A percentile compares a stretch with the other conserved stretches of the same genome.
Evolutionary conservation across 192 early-diverging fungal species (phyloP).

Genomic region (Podila epicladia): DNA sequence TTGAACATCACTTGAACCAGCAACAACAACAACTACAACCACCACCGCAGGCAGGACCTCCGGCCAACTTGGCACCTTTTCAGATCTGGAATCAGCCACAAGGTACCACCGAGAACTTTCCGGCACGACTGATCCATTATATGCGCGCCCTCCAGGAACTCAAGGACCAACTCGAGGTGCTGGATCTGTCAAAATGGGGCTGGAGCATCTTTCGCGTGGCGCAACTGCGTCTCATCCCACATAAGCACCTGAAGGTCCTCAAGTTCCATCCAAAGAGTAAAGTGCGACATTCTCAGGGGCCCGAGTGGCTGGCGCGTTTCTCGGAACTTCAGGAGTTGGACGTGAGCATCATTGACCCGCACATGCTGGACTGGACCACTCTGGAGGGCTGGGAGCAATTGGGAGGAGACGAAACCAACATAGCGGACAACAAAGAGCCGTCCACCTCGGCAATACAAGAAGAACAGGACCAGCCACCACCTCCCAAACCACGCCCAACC

Average conservation of each 20-base stretch:
- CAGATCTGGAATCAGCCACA: not conserved
- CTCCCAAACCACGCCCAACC: not conserved
- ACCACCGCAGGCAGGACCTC: not conserved
- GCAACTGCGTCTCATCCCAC: slow-evolving; percentile 18
- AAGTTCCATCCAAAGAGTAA: slow-evolving; percentile 18
- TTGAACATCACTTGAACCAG: not conserved
- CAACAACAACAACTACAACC: not conserved
- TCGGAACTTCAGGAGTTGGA: slow-evolving; percentile 5
- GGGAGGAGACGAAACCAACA: not conserved
- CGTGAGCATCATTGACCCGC: slow-evolving; percentile 11
- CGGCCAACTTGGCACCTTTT: not conserved
- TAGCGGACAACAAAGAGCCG: not conserved
- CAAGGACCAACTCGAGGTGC: slow-evolving; percentile 15
- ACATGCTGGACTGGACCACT: slow-evolving; percentile 8
- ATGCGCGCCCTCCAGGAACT: slow-evolving; percentile 16
- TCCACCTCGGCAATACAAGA: not conserved
- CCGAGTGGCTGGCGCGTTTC: not conserved
- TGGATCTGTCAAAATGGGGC: slow-evolving; percentile 29
- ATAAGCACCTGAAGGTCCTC: slow-evolving; percentile 1
- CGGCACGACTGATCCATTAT: slow-evolving; percentile 13
- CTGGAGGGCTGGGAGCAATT: not conserved
- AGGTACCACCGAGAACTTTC: slow-evolving; percentile 6
- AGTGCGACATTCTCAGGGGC: slow-evolving; percentile 9
- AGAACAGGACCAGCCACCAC: not conserved
- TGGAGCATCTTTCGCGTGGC: slow-evolving; percentile 12